A percentile compares a stretch with the other conserved stretches of the same genome.
Conservation (phyloP, 2,329 filamentous ascomycete genomes). For the Diaporthe capsici region DNA sequence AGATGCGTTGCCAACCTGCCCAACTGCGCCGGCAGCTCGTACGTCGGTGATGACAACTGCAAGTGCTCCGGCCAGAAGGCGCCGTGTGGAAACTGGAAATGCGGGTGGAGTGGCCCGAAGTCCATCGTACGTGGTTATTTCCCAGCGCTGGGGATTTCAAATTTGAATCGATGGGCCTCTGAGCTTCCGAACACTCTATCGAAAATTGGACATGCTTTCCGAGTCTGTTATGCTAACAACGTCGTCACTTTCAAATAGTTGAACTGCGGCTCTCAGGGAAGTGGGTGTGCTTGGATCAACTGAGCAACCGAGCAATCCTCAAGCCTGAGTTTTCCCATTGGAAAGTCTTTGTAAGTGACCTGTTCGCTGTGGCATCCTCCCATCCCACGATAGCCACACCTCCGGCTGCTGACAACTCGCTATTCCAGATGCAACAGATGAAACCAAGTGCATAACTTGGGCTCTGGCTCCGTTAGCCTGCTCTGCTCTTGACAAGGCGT, state of each 20-base stretch:
- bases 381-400: neutral
- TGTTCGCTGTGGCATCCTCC: no score
- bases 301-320: neutral
- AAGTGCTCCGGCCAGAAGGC: neutral
- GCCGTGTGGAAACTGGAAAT: conserved; percentile 2
- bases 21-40: neutral
- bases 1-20: neutral
- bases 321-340: neutral
- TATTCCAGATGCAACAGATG: no score
- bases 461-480: neutral
- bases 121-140: neutral
- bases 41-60: neutral
- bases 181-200: no score
- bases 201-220: neutral
- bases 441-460: no score
- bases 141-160: neutral
- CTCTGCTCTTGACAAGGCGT: neutral
- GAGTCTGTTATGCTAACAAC: neutral
- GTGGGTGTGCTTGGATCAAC: neutral
- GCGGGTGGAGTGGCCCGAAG: neutral
- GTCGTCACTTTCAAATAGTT: neutral
- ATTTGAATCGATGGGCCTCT: neutral
- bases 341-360: neutral
- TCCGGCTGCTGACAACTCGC: neutral
- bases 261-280: neutral